These are phyloP conservation scores for Aleurites moluccanus DNA, from an alignment of 441 rosid genomes.

Conservation along the genomic window DNA sequence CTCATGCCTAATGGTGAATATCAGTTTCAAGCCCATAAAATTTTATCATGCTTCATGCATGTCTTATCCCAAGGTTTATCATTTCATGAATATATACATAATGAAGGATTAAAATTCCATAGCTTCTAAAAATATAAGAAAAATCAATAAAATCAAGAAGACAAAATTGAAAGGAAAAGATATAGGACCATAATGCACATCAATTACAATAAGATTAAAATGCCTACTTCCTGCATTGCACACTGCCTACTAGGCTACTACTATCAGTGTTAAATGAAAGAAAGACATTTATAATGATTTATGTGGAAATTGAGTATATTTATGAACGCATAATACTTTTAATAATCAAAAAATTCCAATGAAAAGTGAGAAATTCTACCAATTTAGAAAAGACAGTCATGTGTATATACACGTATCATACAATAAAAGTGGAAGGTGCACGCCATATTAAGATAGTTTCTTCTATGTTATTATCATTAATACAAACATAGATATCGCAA, in stretches of 20 bases:
- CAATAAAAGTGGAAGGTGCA: neutral
- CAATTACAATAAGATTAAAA: neutral
- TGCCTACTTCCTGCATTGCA: neutral
- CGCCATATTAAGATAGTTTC: neutral
- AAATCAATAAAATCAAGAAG: neutral
- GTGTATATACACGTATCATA: no score
- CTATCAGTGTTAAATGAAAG: neutral
- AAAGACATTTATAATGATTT: neutral
- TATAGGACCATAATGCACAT: neutral
- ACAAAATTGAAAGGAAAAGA: neutral
- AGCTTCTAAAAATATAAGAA: conserved; percentile 6
- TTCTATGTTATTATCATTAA: neutral
- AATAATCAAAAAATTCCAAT: neutral
- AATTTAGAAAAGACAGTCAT: neutral
- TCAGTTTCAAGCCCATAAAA: neutral
- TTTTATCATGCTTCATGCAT: neutral
- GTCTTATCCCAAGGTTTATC: neutral
- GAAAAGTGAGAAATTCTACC: neutral
- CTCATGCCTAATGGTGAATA: neutral
- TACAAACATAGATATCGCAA: neutral
- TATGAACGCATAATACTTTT: neutral
- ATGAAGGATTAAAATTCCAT: neutral
- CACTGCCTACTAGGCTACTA: no score
- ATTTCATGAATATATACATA: conserved; percentile 1
- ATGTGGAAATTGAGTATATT: neutral